phyloP scores from a whole-genome alignment of 176 grass and related monocot species.

The Aegilops umbellulata region DNA sequence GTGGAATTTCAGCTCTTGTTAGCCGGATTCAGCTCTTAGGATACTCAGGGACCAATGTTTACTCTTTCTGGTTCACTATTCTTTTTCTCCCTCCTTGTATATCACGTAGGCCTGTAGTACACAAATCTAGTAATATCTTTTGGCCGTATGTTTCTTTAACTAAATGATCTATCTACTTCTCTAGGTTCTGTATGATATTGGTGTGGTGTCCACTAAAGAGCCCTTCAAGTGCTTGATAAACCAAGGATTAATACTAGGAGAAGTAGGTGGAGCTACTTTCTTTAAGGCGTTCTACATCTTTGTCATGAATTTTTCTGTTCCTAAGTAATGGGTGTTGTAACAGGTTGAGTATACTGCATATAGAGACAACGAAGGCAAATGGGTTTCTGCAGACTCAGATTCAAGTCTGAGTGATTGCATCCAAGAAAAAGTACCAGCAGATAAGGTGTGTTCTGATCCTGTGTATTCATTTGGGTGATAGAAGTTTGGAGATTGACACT shows the following conservation, averaged over 20 bases:
- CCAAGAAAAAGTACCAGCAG: constrained; percentile 81
- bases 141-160: constrained; percentile 29
- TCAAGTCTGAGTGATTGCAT: constrained; percentile 49
- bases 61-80: neutral
- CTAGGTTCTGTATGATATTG: constrained; percentile 96
- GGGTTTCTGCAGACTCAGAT: constrained; percentile 70
- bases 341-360: constrained; percentile 92
- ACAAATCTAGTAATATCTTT: neutral
- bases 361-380: constrained; percentile 71
- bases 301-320: neutral
- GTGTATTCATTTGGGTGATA: constrained; percentile 11
- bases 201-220: constrained; percentile 91
- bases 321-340: constrained; percentile 36
- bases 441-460: constrained; percentile 55
- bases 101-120: neutral
- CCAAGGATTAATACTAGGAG: constrained; percentile 97
- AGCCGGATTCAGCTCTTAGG: neutral
- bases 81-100: neutral
- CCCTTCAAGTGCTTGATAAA: constrained; percentile 98
- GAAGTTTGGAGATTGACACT: neutral
- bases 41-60: neutral
- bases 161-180: constrained; percentile 33
- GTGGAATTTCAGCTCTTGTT: neutral
- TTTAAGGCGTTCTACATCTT: neutral
- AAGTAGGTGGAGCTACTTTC: constrained; percentile 61